Percentiles rank a stretch among this genome's conserved stretches.
Evolutionary conservation across 1,284 basidiomycete species (phyloP).

Genomic region (Rhodotorula sp.): DNA sequence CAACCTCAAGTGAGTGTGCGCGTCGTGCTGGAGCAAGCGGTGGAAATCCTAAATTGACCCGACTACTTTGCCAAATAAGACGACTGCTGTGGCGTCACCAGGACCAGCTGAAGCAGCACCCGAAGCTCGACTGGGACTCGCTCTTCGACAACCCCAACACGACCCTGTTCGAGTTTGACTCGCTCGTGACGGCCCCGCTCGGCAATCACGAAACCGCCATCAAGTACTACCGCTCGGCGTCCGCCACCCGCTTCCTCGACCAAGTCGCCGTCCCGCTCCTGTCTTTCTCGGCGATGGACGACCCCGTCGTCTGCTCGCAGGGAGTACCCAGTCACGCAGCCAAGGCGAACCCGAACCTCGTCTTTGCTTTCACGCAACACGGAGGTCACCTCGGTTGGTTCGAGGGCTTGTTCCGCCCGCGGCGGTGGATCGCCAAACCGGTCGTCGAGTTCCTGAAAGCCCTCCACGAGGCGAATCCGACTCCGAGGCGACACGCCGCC

Average conservation of each 20-base stretch:
- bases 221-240: slow-evolving; percentile 67
- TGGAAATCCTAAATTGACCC: too few species aligned
- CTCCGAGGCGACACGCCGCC: neutral
- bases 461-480: slow-evolving; percentile 31
- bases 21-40: neutral
- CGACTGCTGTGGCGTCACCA: slow-evolving; percentile 65
- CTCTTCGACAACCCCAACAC: slow-evolving; percentile 41
- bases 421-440: slow-evolving; percentile 69
- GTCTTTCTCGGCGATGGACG: slow-evolving; percentile 83
- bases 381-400: slow-evolving; percentile 98
- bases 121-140: slow-evolving; percentile 39
- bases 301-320: slow-evolving; percentile 66
- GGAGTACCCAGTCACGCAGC: slow-evolving; percentile 48
- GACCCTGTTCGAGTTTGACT: slow-evolving; percentile 53
- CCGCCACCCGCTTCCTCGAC: slow-evolving; percentile 40
- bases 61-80: slow-evolving; percentile 12
- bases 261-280: slow-evolving; percentile 56
- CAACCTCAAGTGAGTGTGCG: slow-evolving; percentile 36
- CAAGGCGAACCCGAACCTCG: slow-evolving; percentile 62
- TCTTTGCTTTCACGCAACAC: slow-evolving; percentile 68
- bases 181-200: slow-evolving; percentile 65
- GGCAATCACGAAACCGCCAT: slow-evolving; percentile 57
- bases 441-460: slow-evolving; percentile 60
- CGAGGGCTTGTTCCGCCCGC: slow-evolving; percentile 54
- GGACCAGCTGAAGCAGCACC: slow-evolving; percentile 25